phyloP scores from a whole-genome alignment of 2,329 filamentous ascomycete genomes.

The Bipolaris oryzae region DNA sequence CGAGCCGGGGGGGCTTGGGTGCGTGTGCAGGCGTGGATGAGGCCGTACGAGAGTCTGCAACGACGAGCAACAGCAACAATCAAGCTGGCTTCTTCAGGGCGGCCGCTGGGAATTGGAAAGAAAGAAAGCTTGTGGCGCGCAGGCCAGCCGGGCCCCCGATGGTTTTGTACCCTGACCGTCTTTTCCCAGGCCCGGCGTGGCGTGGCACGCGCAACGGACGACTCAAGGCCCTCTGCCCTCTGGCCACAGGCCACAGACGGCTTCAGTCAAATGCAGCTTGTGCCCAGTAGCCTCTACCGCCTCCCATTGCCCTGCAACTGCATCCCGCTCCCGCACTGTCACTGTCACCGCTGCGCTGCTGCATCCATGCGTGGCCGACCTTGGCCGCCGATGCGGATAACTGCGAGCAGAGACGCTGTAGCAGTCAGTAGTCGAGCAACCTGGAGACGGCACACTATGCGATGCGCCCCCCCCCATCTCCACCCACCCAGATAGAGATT shows the following conservation, averaged over 20 bases:
- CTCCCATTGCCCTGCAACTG: not conserved
- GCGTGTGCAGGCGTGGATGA: not conserved
- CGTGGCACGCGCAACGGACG: conserved; percentile 18
- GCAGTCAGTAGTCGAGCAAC: not conserved
- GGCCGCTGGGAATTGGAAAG: not conserved
- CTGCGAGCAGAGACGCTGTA: conserved; percentile 1
- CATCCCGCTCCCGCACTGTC: conserved; percentile 5
- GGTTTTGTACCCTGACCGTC: conserved; percentile 19
- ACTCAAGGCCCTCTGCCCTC: not conserved
- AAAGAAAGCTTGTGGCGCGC: not conserved
- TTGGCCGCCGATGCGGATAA: conserved; percentile 16
- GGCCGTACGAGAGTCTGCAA: not conserved
- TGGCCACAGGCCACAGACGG: not conserved
- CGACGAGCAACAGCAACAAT: not conserved
- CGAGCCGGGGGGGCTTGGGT: conserved; percentile 8
- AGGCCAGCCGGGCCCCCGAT: not conserved
- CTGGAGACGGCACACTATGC: not conserved
- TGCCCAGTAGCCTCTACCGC: conserved; percentile 2
- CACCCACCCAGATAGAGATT: not conserved
- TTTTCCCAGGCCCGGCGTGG: conserved; percentile 19
- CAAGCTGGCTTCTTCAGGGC: not conserved
- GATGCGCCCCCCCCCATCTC: not conserved
- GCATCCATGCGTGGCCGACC: conserved; percentile 19
- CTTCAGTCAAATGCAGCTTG: conserved; percentile 11
- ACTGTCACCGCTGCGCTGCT: conserved; percentile 5